Percentiles rank a stretch among this genome's conserved stretches.
These are phyloP conservation scores for Epichloe sp. DNA, from an alignment of 2,329 filamentous ascomycete genomes.

Conservation along the genomic window DNA sequence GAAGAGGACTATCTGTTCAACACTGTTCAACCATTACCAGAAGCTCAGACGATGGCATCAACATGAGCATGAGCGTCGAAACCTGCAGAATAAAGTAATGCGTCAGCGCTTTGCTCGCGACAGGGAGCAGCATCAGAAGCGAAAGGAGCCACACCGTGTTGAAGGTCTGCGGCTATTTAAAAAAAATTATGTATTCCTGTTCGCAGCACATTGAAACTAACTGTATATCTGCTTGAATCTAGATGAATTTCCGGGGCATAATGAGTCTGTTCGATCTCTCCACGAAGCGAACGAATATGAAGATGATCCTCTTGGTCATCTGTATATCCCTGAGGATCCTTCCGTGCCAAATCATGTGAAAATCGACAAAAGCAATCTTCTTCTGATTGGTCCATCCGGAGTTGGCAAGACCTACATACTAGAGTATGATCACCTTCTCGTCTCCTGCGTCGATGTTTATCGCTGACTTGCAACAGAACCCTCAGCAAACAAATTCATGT, in stretches of 20 bases:
- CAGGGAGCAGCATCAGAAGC: conserved; percentile 40
- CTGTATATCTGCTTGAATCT: conserved; percentile 23
- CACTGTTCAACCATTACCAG: conserved; percentile 95
- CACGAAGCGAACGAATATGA: conserved; percentile 22
- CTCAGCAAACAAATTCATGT: conserved; percentile 87
- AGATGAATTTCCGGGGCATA: conserved; percentile 44
- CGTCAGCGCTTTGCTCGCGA: conserved; percentile 61
- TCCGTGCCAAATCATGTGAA: conserved; percentile 41
- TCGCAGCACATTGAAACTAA: background rate
- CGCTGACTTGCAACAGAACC: conserved; percentile 45
- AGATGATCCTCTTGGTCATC: conserved; percentile 24
- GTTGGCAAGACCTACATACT: conserved; percentile 95
- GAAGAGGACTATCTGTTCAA: conserved; percentile 84
- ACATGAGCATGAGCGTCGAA: conserved; percentile 55
- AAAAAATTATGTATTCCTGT: background rate
- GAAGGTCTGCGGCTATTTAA: conserved; percentile 47
- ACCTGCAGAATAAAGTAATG: conserved; percentile 48
- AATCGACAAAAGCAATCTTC: conserved; percentile 90
- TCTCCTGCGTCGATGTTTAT: background rate
- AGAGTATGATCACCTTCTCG: conserved; percentile 33
- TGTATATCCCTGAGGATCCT: conserved; percentile 36
- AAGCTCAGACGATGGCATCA: conserved; percentile 66
- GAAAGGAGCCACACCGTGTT: conserved; percentile 54
- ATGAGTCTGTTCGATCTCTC: conserved; percentile 31
- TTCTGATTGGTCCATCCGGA: conserved; percentile 82